Evolutionary conservation across 352 stramenopile species (phyloP).

Genomic region (Nannochloropsis limnetica): DNA sequence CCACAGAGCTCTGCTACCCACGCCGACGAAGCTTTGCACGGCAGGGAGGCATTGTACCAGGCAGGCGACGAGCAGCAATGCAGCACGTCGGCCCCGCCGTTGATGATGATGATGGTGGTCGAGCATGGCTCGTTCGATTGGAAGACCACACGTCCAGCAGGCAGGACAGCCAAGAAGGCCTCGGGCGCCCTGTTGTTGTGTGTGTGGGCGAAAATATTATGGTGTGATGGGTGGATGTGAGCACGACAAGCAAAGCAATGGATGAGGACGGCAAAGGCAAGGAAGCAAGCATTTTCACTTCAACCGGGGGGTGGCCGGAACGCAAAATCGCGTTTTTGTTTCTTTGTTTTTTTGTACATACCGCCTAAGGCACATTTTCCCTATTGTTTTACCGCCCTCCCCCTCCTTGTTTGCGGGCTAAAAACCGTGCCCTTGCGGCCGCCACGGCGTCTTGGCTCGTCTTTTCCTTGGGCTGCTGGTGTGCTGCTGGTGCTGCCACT

Average conservation of each 20-base stretch:
- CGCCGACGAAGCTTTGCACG: background rate
- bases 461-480: constrained; percentile 15
- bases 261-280: background rate
- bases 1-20: background rate
- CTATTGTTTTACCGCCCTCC: background rate
- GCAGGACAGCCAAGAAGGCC: background rate
- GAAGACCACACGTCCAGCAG: background rate
- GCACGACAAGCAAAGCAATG: background rate
- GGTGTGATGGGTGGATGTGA: background rate
- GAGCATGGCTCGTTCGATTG: background rate
- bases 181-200: background rate
- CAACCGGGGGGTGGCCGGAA: background rate
- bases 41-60: background rate
- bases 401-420: constrained; percentile 40
- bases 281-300: background rate
- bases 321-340: background rate
- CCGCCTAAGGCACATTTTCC: background rate
- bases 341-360: background rate
- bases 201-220: background rate
- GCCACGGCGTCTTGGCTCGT: constrained; percentile 39
- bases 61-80: background rate
- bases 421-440: constrained; percentile 46
- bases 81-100: background rate
- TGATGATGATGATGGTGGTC: too few relatives aligned
- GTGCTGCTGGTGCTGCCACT: background rate